Base-by-base conservation (phyloP, 2,329 filamentous ascomycete species). In the Cladophialophora yegresii region DNA sequence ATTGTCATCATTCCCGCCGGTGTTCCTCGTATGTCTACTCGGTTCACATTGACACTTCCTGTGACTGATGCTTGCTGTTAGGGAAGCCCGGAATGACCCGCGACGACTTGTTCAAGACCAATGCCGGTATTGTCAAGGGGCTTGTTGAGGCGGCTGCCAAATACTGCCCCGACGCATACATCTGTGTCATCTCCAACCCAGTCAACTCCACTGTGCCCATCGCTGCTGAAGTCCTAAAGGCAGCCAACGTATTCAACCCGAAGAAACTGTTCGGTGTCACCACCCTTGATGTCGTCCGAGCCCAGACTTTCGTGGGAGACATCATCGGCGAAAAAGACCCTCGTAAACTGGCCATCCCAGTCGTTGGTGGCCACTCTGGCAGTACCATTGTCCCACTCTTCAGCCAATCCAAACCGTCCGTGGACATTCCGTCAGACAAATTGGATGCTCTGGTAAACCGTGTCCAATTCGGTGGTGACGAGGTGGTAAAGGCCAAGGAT, bases 31-130 rank as follows among this genome's bases (percentile, higher is more conserved):
- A 85, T 75, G 90, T 84, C 63, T 58, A 32, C 33, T 55, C n/a
- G 28, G 23, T 26, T 20, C 30, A 20, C 9, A 26, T 61, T 28
- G 47, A 43, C 36, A 61, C 30, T 54, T 36, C 22, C 30, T 40
- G 50, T 49, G 36, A 54, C 71, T 75, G 51, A 73, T 70, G 30
- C 58, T 16, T 49, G 22, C 28, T 64, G 65, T 64, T 70, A 97
- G 93, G 93, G 82, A 98, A 98, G 86, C 95, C 95, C 74, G 95
- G 95, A 75, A 99, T 99, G 95, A 97, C 91, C 80, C 92, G 95
- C 83, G 95, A 99, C 75, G 95, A 98, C 77, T 91, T 99, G 65
- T 99, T 99, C 90, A 97, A 97, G 83, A 96, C 97, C 85, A 99
- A 99, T 79, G 95, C 95, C 67, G 91, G 93, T 74, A 99, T 99